Percentiles rank a stretch among this genome's conserved stretches.
Evolutionary conservation across 148 eudicot species (phyloP).

Genomic region (Polygonum aviculare): DNA sequence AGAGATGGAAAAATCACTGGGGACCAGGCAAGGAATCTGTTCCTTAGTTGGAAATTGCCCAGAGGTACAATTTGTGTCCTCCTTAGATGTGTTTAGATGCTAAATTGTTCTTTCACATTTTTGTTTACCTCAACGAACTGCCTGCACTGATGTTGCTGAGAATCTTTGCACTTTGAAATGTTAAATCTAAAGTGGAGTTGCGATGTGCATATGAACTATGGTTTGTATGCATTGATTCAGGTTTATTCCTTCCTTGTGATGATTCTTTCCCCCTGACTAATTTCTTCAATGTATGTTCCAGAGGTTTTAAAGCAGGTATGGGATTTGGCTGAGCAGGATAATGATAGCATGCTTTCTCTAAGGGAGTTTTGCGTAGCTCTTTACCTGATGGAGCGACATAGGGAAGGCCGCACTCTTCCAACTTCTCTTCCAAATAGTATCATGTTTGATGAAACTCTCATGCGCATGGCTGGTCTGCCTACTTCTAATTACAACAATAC

Average conservation of each 20-base stretch:
- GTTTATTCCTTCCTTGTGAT: neutral
- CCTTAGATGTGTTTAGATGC: neutral
- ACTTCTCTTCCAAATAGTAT: constrained; percentile 67
- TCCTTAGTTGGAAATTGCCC: constrained; percentile 96
- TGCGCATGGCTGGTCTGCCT: constrained; percentile 77
- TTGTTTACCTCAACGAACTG: neutral
- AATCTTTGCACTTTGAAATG: neutral
- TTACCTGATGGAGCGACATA: constrained; percentile 84
- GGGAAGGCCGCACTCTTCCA: constrained; percentile 93
- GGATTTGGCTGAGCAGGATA: constrained; percentile 97
- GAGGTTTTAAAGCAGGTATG: constrained; percentile 96
- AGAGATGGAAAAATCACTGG: constrained; percentile 95
- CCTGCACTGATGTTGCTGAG: constrained; percentile 1
- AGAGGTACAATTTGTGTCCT: constrained; percentile 46
- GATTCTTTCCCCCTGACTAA: neutral
- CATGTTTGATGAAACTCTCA: constrained; percentile 78
- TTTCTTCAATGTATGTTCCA: constrained; percentile 20
- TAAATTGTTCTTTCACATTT: neutral
- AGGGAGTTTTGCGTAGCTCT: constrained; percentile 93
- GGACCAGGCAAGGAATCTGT: constrained; percentile 78
- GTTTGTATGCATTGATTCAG: neutral
- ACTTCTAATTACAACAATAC: constrained; percentile 47
- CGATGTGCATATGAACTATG: constrained; percentile 1
- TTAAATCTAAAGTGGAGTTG: neutral
- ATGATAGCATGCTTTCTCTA: constrained; percentile 96